Evolutionary conservation across 1,139 yeast species (phyloP).

Genomic region (Kluyveromyces marxianus): DNA sequence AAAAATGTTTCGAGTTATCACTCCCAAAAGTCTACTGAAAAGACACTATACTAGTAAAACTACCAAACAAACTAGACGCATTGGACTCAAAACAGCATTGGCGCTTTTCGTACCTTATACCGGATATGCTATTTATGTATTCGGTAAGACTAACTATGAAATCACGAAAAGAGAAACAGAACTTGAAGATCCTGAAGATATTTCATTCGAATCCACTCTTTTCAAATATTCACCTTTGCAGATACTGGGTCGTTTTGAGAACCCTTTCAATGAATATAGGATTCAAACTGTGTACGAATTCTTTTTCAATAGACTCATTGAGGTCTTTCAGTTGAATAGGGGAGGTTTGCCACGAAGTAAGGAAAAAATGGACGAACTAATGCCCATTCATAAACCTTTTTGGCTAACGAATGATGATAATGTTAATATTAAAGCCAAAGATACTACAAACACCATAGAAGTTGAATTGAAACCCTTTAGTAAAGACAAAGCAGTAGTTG

Average conservation of each 20-base stretch:
- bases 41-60: background rate
- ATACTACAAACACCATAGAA: background rate
- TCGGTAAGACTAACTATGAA: constrained; percentile 46
- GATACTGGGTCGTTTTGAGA: constrained; percentile 74
- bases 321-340: constrained; percentile 61
- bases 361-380: constrained; percentile 40
- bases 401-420: constrained; percentile 15
- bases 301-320: constrained; percentile 60
- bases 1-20: too few species aligned
- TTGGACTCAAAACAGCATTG: constrained; percentile 10
- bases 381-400: constrained; percentile 52
- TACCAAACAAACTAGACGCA: background rate
- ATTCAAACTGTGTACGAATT: constrained; percentile 88
- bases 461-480: background rate
- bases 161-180: constrained; percentile 44
- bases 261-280: constrained; percentile 87
- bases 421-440: background rate
- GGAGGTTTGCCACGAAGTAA: constrained; percentile 55
- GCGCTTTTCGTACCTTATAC: constrained; percentile 51
- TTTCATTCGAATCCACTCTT: constrained; percentile 26
- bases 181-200: constrained; percentile 18
- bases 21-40: too few species aligned
- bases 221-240: constrained; percentile 40
- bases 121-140: constrained; percentile 59
- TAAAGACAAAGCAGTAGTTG: background rate